Evolutionary conservation across 208 protist genomes (phyloP), one percentile per base, ranked within the genome.

Genomic region (Crithidia expoeki): DNA sequence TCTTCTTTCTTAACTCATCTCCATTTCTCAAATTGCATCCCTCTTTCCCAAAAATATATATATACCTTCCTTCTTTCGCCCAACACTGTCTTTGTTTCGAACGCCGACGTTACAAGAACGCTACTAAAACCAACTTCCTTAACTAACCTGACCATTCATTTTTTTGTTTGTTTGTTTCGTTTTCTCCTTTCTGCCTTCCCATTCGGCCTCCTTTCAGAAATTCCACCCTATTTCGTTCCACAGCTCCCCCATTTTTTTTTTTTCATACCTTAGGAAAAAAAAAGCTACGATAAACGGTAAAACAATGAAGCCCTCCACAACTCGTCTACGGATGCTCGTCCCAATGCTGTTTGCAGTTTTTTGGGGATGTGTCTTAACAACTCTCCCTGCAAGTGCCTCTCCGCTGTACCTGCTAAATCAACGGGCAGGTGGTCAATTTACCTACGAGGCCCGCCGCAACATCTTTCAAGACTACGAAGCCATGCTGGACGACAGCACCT

Each of bases 401-500:
- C 64, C 72, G 4, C 34, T 50, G 19, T 77, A 67, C 42, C 63
- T 77, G 21, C 23, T 69, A 11, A 52, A 36, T 19, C 57, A 77
- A 27, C 72, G 63, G 32, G 42, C 47, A n/a, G 64, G 64, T 0
- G 16, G 40, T 2, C 1, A 14, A 7, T 72, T 72, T 27, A 46
- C n/a, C 50, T 77, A 72, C 52, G 70, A 76, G 21, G 62, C 62
- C 7, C 47, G 30, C 51, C 50, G 21, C 23, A 61, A 52, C 50
- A 2, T 27, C 14, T 2, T 19, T 5, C 2, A 11, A 14, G 63
- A n/a, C 23, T 68, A 60, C 36, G 49, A 58, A 16, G n/a, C 33
- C 0, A 61, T 70, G 64, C 21, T 61, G 27, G n/a, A 46, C 2
- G 27, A 61, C 30, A 11, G 7, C 34, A 28, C 27, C 38, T 61